These are phyloP conservation scores for Agarophyton chilense DNA, from an alignment of 23 red algal species.

Conservation along the genomic window DNA sequence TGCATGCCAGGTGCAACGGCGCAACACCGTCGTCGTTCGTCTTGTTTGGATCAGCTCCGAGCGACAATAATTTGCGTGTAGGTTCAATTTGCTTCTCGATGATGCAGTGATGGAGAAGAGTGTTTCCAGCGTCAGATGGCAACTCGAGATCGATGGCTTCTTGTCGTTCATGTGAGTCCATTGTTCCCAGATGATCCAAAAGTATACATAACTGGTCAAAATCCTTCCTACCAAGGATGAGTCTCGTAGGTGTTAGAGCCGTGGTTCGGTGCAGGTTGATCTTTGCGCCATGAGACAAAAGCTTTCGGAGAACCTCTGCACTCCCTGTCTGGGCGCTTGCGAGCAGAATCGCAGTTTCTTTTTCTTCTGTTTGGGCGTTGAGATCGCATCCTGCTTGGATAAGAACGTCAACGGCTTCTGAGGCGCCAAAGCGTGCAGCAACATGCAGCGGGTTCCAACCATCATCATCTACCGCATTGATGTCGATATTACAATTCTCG, in stretches of 20 bases:
- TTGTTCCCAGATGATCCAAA: slow-evolving; percentile 40
- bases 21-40: slow-evolving; percentile 51
- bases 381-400: slow-evolving; percentile 34
- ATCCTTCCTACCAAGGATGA: slow-evolving; percentile 53
- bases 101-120: slow-evolving; percentile 47
- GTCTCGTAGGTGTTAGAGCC: slow-evolving; percentile 32
- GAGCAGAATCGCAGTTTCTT: slow-evolving; percentile 57
- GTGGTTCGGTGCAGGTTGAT: slow-evolving; percentile 22
- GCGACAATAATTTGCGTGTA: not conserved
- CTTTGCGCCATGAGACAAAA: slow-evolving; percentile 34
- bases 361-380: slow-evolving; percentile 59
- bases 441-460: slow-evolving; percentile 64
- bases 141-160: slow-evolving; percentile 44
- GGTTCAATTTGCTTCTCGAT: slow-evolving; percentile 27
- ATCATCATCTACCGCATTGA: slow-evolving; percentile 66
- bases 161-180: slow-evolving; percentile 1
- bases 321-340: slow-evolving; percentile 46
- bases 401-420: slow-evolving; percentile 52
- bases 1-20: slow-evolving; percentile 37
- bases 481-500: slow-evolving; percentile 30
- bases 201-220: slow-evolving; percentile 56
- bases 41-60: slow-evolving; percentile 39
- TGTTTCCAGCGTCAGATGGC: slow-evolving; percentile 35
- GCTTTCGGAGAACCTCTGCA: slow-evolving; percentile 48
- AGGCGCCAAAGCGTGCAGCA: slow-evolving; percentile 22